Evolutionary conservation across 1,284 basidiomycete genomes (phyloP), one percentile per base, ranked within the genome.

Genomic region (Cryptococcus neoformans): DNA sequence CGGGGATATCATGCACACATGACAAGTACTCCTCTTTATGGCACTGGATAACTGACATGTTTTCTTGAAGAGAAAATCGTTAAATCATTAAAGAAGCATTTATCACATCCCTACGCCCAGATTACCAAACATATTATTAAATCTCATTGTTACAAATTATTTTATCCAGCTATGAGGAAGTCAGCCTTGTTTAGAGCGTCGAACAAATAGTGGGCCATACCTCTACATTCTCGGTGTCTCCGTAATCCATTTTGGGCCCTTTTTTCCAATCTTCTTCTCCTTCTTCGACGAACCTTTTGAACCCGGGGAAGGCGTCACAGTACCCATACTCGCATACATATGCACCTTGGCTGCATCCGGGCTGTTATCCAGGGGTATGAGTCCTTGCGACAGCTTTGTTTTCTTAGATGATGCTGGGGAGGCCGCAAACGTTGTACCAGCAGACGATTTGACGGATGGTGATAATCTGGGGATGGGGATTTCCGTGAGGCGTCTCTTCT

Each of bases 161-260:
- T 28, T 28, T 4, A 21, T 21, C 28, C 28, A 28, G 28, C 28
- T 28, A 28, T 4, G 3, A 4, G 4, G 3, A 28, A 28, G 28
- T 28, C 28, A 28, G 28, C 28, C 28, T 4, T 28, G 28, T 28
- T 4, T 28, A 28, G 28, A 28, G 4, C 28, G 1, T 4, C 4
- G 28, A 28, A 3, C 28, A 28, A 28, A 28, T 28, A 28, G 28
- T 28, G 28, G 4, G 4, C 3, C 28, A 28, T 28, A 28, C 28
- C 28, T 28, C 10, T 40, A 49, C 35, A 34, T 42, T 38, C 51
- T 60, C n/a, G 59, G 59, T 21, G 59, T 60, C 42, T 60, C 59
- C 16, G 59, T 60, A 2, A 60, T 53, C 59, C 59, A 60, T 36
- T 57, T 57, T 4, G 59, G 59, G 2, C 52, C 41, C 37, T 42